Base-by-base conservation (phyloP, 129 eudicot species). In the Deinandra increscens region DNA sequence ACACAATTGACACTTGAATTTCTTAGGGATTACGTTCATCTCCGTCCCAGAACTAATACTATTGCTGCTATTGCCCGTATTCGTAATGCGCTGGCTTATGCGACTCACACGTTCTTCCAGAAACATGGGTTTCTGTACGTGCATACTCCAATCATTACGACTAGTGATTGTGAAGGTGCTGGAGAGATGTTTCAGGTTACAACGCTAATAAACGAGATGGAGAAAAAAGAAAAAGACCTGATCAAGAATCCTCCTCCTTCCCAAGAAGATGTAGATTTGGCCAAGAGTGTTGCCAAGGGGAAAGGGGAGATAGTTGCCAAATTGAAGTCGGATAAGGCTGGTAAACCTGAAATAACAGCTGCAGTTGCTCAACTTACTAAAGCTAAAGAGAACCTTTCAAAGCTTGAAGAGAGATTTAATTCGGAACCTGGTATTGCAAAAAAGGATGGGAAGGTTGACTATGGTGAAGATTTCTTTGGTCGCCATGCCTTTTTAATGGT, bases 311-410 rank as follows among this genome's bases (percentile, higher is more conserved):
- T 74, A 33, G 96, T 88, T 51, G 83, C 87, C 5, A 78, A 84
- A 48, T 81, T 88, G 3, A 92, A 92, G 70, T 44, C 91, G 17
- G 95, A 76, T 66, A 91, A 91, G 77, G 96, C 91, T 43, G 86
- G n/a, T n/a, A n/a, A n/a, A n/a, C n/a, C n/a, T n/a, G n/a, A n/a
- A n/a, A n/a, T n/a, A n/a, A n/a, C n/a, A 64, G 91, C 89, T 74
- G 89, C 98, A 74, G 95, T 92, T 73, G 83, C 83, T 38, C 89
- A 80, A 70, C 85, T 88, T 20, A 86, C 45, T 3, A 77, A 76
- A 66, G 96, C 95, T 5, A 92, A 92, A 79, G 95, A 88, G 84
- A 86, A n/a, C n/a, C n/a, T n/a, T n/a, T n/a, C n/a, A n/a, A n/a
- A n/a, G n/a, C n/a, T n/a, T n/a, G n/a, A n/a, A 60, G 98, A 86